Evolutionary conservation across 768 basidiomycete species (phyloP), one percentile per base, ranked within the genome.

Genomic region (Rhodocollybia butyracea): DNA sequence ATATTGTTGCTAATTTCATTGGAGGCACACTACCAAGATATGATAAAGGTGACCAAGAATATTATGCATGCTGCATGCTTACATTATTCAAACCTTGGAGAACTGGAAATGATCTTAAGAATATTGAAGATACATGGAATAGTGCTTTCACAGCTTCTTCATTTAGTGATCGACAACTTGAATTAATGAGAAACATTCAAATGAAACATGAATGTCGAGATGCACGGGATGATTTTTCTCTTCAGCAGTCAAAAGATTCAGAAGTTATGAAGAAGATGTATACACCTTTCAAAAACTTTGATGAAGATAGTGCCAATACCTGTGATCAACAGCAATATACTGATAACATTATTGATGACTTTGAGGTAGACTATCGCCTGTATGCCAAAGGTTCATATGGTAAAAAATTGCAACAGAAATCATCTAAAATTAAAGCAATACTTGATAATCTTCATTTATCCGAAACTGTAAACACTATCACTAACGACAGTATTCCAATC

Each of bases 141-240:
- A 54, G 62, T 2, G 61, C 57, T 1, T 70, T 67, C 51, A 29
- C 5, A 19, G 59, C 40, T 1, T 24, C 26, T 39, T 50, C 31
- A 2, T 69, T 69, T 51, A 50, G 43, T 5, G 10, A 2, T 11
- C 5, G 52, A 11, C 42, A 67, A 26, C 2, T 19, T 8, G 32
- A 64, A 30, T 19, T 68, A 1, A 72, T 72, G 60, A 39, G 57
- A 4, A 65, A 70, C 39, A 60, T 69, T 41, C 60, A 75, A 46
- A 39, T 73, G 0, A 30, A 38, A 17, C 64, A 71, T 59, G 64
- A 73, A 56, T 72, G 68, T 54, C 34, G 60, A 27, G 68, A 73
- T 61, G 64, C 66, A 0, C 40, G 62, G 27, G 66, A 73, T 59
- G 68, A 69, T 51, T 68, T 63, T 58, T 39, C 59, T 51, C 56